These are phyloP conservation scores for Blastobotrys peoriensis DNA, from an alignment of 805 yeast species.

Conservation along the genomic window DNA sequence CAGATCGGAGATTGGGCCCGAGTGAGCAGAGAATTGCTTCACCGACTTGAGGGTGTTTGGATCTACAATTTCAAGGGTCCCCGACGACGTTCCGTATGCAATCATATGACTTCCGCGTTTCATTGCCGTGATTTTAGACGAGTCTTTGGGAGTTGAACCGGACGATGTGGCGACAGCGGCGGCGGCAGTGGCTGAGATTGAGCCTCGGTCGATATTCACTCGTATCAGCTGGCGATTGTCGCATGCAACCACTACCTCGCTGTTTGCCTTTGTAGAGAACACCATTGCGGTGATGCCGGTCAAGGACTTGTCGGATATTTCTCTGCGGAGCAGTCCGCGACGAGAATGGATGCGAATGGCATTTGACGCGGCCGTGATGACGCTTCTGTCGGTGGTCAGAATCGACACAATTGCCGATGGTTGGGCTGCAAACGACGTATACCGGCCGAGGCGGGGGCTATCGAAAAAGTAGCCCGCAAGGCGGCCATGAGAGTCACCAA, in stretches of 20 bases:
- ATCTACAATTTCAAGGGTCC: constrained; percentile 32
- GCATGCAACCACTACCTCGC: constrained; percentile 31
- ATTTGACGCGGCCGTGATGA: constrained; percentile 49
- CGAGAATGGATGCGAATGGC: constrained; percentile 50
- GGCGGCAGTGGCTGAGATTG: constrained; percentile 15
- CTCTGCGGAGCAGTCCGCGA: constrained; percentile 46
- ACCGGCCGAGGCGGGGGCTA: constrained; percentile 42
- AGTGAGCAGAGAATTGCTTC: constrained; percentile 29
- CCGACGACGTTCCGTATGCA: constrained; percentile 31
- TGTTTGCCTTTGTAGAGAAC: constrained; percentile 23
- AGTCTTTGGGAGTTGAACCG: constrained; percentile 6
- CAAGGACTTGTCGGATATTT: constrained; percentile 25
- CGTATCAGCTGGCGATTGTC: constrained; percentile 27
- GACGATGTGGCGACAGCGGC: neutral
- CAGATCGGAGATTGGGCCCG: constrained; percentile 34
- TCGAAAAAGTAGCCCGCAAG: constrained; percentile 33
- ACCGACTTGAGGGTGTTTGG: constrained; percentile 30
- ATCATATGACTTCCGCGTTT: constrained; percentile 27
- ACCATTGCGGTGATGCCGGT: constrained; percentile 24
- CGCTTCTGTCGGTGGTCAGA: constrained; percentile 50
- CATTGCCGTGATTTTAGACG: constrained; percentile 24
- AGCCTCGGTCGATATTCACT: constrained; percentile 33
- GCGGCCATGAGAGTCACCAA: constrained; percentile 53
- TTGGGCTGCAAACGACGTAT: constrained; percentile 54
- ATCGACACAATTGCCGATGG: constrained; percentile 45